Base-by-base conservation (phyloP, 2,329 filamentous ascomycete genomes). In the Alternaria arbusti region DNA sequence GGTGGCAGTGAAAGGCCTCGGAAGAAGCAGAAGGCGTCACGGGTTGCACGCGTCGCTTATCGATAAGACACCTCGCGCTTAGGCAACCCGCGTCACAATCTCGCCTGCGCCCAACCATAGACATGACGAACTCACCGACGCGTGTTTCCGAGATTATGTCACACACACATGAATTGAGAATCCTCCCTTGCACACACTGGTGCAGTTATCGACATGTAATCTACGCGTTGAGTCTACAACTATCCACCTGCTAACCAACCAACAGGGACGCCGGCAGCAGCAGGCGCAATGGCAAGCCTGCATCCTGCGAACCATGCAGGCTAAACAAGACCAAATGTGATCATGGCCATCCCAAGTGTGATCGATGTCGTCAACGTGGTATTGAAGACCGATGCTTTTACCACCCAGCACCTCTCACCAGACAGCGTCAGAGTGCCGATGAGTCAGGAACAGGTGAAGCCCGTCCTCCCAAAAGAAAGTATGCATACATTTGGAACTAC, bases 321-420 rank as follows among this genome's bases (percentile, higher is more conserved):
- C 58, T 76, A 46, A 78, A 78, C 63, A 78, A 77, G 44, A 78
- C 74, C 7, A 71, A 71, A 54, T 79, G 76, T 47, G 77, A 78
- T 57, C 75, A 78, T 47, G 67, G 68, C 2, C 69, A 65, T 36
- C 77, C 76, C 0, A 78, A 71, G 56, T 79, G 77, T 54, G 68
- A 75, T 55, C 72, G 75, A 26, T 79, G 77, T 59, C 66, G 69
- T 12, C 75, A 78, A 45, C 70, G 76, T 26, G 75, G 77, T 17
- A 77, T 78, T 12, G 67, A 72, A 46, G 74, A 78, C 1, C 65
- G 70, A 13, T 79, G 77, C 54, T 77, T 76, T 63, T 78, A 79
- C 59, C 76, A 78, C 61, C 76, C 77, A 23, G 75, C 77, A 12
- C 77, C 77, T 26, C 66, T 79, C 17, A 79, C 75, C n/a, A 78